Percentiles rank a stretch among this genome's conserved stretches.
phyloP scores from a whole-genome alignment of 768 basidiomycete genomes.

The Russula sp. region DNA sequence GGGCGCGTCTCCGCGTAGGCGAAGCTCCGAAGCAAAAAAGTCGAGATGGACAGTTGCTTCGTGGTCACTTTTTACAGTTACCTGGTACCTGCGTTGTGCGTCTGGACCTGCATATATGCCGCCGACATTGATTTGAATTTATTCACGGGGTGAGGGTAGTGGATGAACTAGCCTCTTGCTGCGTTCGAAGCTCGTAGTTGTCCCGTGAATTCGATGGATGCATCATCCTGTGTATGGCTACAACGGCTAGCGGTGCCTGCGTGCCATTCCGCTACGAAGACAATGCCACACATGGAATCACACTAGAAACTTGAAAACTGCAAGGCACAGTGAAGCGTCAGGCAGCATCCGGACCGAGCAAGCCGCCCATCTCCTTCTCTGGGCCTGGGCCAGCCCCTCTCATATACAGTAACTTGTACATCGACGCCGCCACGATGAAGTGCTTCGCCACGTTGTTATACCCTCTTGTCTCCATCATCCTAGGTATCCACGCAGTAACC shows the following conservation, averaged over 20 bases:
- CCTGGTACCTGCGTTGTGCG: slow-evolving; percentile 37
- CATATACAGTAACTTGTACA: not conserved
- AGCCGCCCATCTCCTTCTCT: not conserved
- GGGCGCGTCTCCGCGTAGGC: slow-evolving; percentile 52
- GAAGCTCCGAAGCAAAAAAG: slow-evolving; percentile 72
- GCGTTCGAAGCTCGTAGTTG: slow-evolving; percentile 47
- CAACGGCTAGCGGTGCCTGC: slow-evolving; percentile 6
- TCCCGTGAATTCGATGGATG: slow-evolving; percentile 27
- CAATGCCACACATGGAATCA: slow-evolving; percentile 63
- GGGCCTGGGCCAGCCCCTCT: not conserved
- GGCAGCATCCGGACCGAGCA: not conserved
- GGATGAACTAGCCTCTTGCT: slow-evolving; percentile 44
- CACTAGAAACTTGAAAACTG: slow-evolving; percentile 1
- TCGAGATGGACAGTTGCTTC: slow-evolving; percentile 32
- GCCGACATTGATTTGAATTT: not conserved
- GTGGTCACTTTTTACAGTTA: slow-evolving; percentile 19
- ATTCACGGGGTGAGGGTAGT: not conserved
- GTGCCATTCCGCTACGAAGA: slow-evolving; percentile 39
- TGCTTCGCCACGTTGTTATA: slow-evolving; percentile 1
- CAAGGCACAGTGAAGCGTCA: too few species aligned
- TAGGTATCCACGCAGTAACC: not conserved
- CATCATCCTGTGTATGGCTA: slow-evolving; percentile 18
- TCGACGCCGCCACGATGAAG: not conserved
- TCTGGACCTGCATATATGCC: slow-evolving; percentile 52
- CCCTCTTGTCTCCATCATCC: not conserved